Evolutionary conservation across 768 basidiomycete species (phyloP), one percentile per base, ranked within the genome.

Genomic region (Mycena epipterygia): DNA sequence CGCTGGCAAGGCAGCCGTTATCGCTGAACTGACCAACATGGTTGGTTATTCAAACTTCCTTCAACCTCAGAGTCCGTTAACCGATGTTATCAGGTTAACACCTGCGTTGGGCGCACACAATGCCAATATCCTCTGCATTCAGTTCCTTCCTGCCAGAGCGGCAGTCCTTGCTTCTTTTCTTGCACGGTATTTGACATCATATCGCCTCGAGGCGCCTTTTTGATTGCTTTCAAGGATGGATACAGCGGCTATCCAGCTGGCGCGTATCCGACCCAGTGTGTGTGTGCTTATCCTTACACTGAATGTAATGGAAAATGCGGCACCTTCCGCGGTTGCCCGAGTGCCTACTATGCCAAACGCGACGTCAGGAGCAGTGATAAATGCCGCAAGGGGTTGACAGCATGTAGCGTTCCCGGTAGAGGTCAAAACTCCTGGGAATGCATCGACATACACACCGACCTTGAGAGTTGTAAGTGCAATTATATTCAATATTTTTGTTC

Each of bases 221-320:
- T 32, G n/a, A 67, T 46, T 23, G 48, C 41, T 37, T 44, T 30
- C 6, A 37, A 67, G 66, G 35, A 67, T 29, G 79, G 79, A 13
- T 79, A 77, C 53, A 73, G 68, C n/a, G 75, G 79, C 6, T 77
- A 77, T 66, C 83, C 85, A 3, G 29, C 74, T n/a, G 37, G 51
- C 9, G 62, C 78, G 23, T 49, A 63, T 32, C 84, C 86, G 12
- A 84, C 77, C 1, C 64, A 77, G 17, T 89, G 88, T 73, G 76
- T 82, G 25, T 89, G 88, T 77, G 55, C 73, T 5, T 62, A 76
- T 44, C 87, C 87, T 1, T 77, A 77, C 62, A 81, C 73, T 3
- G 80, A 84, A 58, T 89, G 88, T 76, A 88, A 88, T 63, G 88
- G 86, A n/a, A 76, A 83, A 44, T 89, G 87, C 64, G 84, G 83